Conservation (phyloP, 2,329 filamentous ascomycete genomes). For the Rutstroemia sp. region DNA sequence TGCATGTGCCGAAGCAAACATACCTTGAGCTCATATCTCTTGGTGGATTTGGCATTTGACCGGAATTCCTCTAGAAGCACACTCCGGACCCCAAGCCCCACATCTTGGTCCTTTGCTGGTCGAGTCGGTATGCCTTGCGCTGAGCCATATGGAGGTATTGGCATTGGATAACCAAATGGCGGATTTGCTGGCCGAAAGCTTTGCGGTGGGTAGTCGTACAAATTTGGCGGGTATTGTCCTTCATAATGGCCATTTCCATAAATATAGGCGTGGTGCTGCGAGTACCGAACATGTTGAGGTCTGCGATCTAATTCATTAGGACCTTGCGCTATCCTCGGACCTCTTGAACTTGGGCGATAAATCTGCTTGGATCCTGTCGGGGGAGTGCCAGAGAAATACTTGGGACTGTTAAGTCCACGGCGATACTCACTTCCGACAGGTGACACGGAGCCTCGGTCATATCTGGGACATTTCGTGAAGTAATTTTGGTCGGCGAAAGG, state of each 20-base stretch:
- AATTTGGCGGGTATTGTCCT: slow-evolving; percentile 32
- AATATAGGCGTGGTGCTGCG: slow-evolving; percentile 30
- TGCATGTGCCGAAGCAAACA: neutral
- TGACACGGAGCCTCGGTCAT: slow-evolving; percentile 25
- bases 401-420: slow-evolving; percentile 26
- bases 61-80: slow-evolving; percentile 74
- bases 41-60: slow-evolving; percentile 61
- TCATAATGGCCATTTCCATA: slow-evolving; percentile 29
- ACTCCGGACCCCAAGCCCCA: slow-evolving; percentile 54
- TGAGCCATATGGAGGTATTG: slow-evolving; percentile 21
- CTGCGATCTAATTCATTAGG: slow-evolving; percentile 24
- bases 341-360: slow-evolving; percentile 24
- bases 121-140: slow-evolving; percentile 23
- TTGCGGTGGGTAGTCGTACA: slow-evolving; percentile 33
- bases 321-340: slow-evolving; percentile 22
- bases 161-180: slow-evolving; percentile 31
- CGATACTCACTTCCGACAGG: slow-evolving; percentile 28
- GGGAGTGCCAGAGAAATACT: slow-evolving; percentile 25
- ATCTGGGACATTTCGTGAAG: slow-evolving; percentile 22
- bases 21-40: slow-evolving; percentile 71
- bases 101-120: slow-evolving; percentile 29
- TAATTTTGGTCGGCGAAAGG: slow-evolving; percentile 25
- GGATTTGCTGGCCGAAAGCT: slow-evolving; percentile 31
- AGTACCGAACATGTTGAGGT: slow-evolving; percentile 22
- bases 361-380: slow-evolving; percentile 23